Evolutionary conservation across 306 rosid genomes (phyloP).

Genomic region (Vachellia collinsii): DNA sequence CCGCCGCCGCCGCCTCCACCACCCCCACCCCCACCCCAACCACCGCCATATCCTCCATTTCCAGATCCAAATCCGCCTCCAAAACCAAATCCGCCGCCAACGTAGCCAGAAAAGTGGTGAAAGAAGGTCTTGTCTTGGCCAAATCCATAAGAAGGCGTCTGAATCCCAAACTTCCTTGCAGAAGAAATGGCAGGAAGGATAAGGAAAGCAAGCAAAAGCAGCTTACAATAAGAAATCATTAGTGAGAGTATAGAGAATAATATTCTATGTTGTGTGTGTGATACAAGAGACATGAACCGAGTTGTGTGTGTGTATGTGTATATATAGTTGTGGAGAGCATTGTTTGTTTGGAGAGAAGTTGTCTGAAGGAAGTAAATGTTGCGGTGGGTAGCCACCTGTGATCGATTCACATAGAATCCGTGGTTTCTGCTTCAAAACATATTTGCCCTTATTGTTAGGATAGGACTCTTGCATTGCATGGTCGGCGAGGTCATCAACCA

Average conservation of each 20-base stretch:
- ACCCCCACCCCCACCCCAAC: slow-evolving; percentile 37
- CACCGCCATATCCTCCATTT: slow-evolving; percentile 42
- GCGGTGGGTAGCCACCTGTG: slow-evolving; percentile 33
- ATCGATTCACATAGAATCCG: slow-evolving; percentile 32
- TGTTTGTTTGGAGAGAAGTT: not conserved
- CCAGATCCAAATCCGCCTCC: slow-evolving; percentile 35
- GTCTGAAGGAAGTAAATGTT: slow-evolving; percentile 21
- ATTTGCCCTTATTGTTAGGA: not conserved
- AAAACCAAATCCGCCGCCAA: slow-evolving; percentile 32
- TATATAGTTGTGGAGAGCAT: not conserved
- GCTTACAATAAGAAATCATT: slow-evolving; percentile 39
- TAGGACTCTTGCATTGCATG: not conserved
- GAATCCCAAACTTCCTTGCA: slow-evolving; percentile 43
- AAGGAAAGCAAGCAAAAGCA: slow-evolving; percentile 41
- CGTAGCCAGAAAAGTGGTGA: slow-evolving; percentile 40
- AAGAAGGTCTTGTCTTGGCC: slow-evolving; percentile 33
- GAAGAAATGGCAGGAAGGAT: slow-evolving; percentile 35
- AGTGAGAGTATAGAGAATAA: not conserved
- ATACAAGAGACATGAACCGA: not conserved
- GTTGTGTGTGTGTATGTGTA: too few relatives aligned
- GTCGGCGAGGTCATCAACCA: not conserved
- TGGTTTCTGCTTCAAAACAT: slow-evolving; percentile 29
- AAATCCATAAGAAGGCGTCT: slow-evolving; percentile 6
- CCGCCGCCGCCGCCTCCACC: too few relatives aligned
- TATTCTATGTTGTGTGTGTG: not conserved